These are phyloP conservation scores for Trichaptum fuscoviolaceum DNA, from an alignment of 768 basidiomycete genomes.

Conservation along the genomic window DNA sequence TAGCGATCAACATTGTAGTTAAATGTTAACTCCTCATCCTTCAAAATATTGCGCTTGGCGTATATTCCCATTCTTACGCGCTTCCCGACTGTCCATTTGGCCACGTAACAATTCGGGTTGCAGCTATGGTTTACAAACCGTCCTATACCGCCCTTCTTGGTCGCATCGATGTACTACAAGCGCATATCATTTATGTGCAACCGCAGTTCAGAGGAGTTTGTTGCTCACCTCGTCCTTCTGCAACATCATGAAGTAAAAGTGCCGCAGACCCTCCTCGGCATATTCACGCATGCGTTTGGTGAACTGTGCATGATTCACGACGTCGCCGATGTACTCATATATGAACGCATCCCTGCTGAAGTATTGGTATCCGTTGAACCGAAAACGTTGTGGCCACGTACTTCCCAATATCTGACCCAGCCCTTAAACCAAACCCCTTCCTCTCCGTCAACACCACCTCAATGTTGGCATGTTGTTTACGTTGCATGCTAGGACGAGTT, in stretches of 20 bases:
- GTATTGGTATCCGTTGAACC: constrained; percentile 5
- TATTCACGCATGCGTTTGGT: constrained; percentile 93
- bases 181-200: constrained; percentile 3
- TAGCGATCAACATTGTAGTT: constrained; percentile 99
- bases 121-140: constrained; percentile 99
- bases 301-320: constrained; percentile 82
- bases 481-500: constrained; percentile 64
- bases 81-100: constrained; percentile 92
- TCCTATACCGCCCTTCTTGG: constrained; percentile 93
- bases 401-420: constrained; percentile 61
- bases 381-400: constrained; percentile 31
- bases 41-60: constrained; percentile 71
- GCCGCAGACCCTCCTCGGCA: constrained; percentile 85
- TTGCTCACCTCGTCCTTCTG: constrained; percentile 88
- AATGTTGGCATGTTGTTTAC: constrained; percentile 76
- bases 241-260: constrained; percentile 99
- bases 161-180: constrained; percentile 93
- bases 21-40: constrained; percentile 90
- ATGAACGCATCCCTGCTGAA: constrained; percentile 79
- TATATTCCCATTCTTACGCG: constrained; percentile 98
- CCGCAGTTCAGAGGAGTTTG: background rate
- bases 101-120: constrained; percentile 95
- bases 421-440: constrained; percentile 93
- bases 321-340: constrained; percentile 97
- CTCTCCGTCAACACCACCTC: constrained; percentile 90